Conservation (phyloP, 371 early-diverging fungal species). For the Zychaea mexicana region DNA sequence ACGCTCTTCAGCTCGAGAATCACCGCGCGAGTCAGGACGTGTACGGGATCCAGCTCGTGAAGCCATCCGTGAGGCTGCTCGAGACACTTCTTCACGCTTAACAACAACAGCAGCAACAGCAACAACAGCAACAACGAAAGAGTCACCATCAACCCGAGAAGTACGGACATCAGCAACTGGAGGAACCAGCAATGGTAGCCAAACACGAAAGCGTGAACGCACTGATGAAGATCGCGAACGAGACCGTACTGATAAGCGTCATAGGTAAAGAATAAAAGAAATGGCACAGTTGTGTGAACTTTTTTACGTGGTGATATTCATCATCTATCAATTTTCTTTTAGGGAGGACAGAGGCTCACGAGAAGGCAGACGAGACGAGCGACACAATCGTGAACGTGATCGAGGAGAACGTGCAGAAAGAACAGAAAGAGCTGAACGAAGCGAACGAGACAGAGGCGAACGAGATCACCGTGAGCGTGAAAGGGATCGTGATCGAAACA, state of each 20-base stretch:
- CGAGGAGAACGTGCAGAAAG: background rate
- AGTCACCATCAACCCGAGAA: constrained; percentile 3
- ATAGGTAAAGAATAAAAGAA: no score
- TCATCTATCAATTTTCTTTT: background rate
- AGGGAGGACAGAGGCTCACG: constrained; percentile 26
- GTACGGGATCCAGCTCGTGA: constrained; percentile 20
- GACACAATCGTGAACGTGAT: constrained; percentile 9
- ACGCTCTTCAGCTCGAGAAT: background rate
- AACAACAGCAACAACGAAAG: background rate
- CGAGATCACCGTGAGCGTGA: constrained; percentile 5
- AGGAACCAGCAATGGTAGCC: background rate
- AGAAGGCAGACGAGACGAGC: constrained; percentile 28
- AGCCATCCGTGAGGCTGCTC: constrained; percentile 21
- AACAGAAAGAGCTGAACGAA: constrained; percentile 9
- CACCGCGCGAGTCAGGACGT: background rate
- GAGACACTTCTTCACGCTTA: constrained; percentile 13
- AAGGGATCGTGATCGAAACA: constrained; percentile 7
- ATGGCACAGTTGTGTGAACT: no score
- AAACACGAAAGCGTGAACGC: constrained; percentile 11
- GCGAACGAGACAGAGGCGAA: constrained; percentile 20
- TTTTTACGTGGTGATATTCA: no score
- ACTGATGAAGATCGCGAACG: constrained; percentile 14
- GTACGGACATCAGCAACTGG: no score
- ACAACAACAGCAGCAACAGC: no score
- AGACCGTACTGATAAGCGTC: constrained; percentile 16